phyloP scores from a whole-genome alignment of 1,284 basidiomycete genomes.

The Inonotus hispidus region DNA sequence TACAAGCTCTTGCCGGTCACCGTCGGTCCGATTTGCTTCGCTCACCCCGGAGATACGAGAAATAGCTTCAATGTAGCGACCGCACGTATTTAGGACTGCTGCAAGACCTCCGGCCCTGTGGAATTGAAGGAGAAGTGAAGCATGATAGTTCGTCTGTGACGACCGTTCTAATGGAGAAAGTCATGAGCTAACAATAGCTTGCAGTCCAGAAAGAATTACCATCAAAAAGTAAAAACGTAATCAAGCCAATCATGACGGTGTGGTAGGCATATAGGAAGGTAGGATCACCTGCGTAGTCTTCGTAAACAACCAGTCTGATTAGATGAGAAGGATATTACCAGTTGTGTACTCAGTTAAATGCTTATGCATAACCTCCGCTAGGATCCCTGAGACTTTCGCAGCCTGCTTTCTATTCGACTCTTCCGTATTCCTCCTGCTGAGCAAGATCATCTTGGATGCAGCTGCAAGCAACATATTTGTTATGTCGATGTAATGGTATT shows the following conservation, averaged over 20 bases:
- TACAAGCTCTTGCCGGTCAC: slow-evolving; percentile 55
- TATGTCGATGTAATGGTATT: neutral
- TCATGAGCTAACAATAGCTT: neutral
- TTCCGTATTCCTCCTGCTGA: slow-evolving; percentile 78
- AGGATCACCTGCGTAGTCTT: slow-evolving; percentile 40
- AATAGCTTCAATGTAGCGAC: slow-evolving; percentile 53
- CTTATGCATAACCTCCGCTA: slow-evolving; percentile 71
- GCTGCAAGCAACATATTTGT: slow-evolving; percentile 7
- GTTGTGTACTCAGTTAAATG: slow-evolving; percentile 59
- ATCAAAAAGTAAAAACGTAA: slow-evolving; percentile 76
- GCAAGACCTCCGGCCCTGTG: slow-evolving; percentile 71
- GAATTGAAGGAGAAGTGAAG: slow-evolving; percentile 75
- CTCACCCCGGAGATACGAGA: slow-evolving; percentile 43
- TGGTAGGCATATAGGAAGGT: slow-evolving; percentile 59
- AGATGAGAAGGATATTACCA: slow-evolving; percentile 34
- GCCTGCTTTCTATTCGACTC: slow-evolving; percentile 76
- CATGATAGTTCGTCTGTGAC: slow-evolving; percentile 71
- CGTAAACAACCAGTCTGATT: slow-evolving; percentile 8
- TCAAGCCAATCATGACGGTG: slow-evolving; percentile 73
- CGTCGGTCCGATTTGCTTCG: slow-evolving; percentile 51
- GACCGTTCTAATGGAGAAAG: slow-evolving; percentile 55
- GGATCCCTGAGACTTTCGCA: slow-evolving; percentile 54
- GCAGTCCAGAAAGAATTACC: slow-evolving; percentile 44
- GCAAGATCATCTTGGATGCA: slow-evolving; percentile 81
- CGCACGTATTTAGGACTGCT: slow-evolving; percentile 58